Evolutionary conservation across 805 yeast species (phyloP), one percentile per base, ranked within the genome.

Genomic region (Grigorovia yakushimaensis): DNA sequence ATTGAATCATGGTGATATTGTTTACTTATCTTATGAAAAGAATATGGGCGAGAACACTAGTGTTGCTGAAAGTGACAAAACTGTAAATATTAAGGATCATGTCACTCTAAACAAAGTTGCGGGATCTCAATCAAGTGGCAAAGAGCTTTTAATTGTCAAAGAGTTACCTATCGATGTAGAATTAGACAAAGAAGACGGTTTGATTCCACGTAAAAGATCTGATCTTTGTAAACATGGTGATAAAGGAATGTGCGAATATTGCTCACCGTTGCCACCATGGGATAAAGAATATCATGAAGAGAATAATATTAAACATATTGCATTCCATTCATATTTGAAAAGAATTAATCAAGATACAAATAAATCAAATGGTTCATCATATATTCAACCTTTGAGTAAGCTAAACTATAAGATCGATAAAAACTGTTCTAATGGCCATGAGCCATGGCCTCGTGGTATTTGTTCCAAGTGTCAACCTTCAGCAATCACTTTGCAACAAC

Each of bases 391-490:
- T 3, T 66, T 88, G 48, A 75, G 81, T 19, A 84, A 81, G 57
- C 84, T 91, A 2, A 70, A 78, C 57, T 93, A 74, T 61, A 66
- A 70, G 46, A 86, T 91, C 27, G 69, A 79, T 52, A 57, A 59
- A 40, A 66, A 73, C 13, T 91, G 98, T 62, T 74, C 72, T 0
- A 73, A 78, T 39, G 96, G 96, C 0, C 98, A 91, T 64, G 79
- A 82, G 37, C 91, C 96, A 7, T 93, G 96, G 88, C 98, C 98
- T 1, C 74, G 71, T 45, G 96, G 97, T 0, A 88, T 93, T 54
- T 91, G 98, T 60, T 85, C 96, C 15, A 87, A 88, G 65, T 91
- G 98, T 67, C 98, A 91, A 65, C 98, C 98, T 0, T 81, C 96
- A 1, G 93, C 96, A 0, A 87, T 93, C 50, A 89, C 98, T 0